Evolutionary conservation across 2,329 filamentous ascomycete genomes (phyloP), one percentile per base, ranked within the genome.

Genomic region (Zalaria obscura): DNA sequence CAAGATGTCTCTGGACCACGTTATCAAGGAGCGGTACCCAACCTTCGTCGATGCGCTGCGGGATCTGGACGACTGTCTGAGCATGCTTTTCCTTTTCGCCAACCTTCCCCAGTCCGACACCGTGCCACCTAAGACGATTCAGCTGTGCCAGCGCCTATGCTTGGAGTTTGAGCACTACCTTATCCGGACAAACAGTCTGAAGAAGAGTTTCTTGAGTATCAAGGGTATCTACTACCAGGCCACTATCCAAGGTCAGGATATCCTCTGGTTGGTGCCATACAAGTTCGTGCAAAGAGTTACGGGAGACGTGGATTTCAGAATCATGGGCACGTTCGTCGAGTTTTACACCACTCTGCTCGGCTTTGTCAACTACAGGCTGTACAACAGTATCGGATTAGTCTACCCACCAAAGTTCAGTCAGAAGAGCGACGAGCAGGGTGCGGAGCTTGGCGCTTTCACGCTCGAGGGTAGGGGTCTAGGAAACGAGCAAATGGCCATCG

Each of bases 191-290:
- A 78, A 93, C 65, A 87, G 84, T 54, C 68, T 98, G 52, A 83
- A 85, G 57, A 96, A 95, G 68, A 94, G 88, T 0, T 98, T 98
- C 69, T 68, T 98, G 50, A 94, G 87, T 2, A 96, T 98, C 66
- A 98, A 98, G 72, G 91, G 91, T 47, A 96, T 98, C 56, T 98
- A 98, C 69, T 98, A 96, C 66, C 89, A 96, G 67, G 91, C 89
- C 25, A 95, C 81, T 40, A 93, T 98, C 47, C 86, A 95, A 62
- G 91, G 91, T 38, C 88, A 98, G 66, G 89, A 96, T 56, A 83
- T 98, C 39, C 71, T 96, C 50, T 98, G 91, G 91, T 72, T 98
- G 33, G 89, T 95, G 7, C 91, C 91, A 1, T 98, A 98, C 69
- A 86, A 86, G 62, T 98, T 98, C 66, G 94, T 96, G 57, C 91